Conservation (phyloP, 2,329 filamentous ascomycete species). For the Fusarium bactridioides region DNA sequence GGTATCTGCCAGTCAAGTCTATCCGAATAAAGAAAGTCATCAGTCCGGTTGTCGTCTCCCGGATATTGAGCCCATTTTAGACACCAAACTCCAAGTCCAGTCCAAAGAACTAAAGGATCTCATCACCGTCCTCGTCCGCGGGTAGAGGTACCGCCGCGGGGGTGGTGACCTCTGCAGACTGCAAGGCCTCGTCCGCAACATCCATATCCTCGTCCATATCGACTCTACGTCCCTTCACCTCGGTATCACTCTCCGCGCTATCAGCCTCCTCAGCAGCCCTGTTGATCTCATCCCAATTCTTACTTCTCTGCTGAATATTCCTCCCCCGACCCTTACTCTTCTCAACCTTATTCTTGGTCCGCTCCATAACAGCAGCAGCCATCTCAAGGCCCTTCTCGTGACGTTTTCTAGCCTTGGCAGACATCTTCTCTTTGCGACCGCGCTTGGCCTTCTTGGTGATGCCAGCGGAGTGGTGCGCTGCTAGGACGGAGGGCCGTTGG, state of each 20-base stretch:
- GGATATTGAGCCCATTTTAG: slow-evolving; percentile 35
- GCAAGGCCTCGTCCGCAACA: slow-evolving; percentile 15
- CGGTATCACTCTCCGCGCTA: background rate
- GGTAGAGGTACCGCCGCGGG: slow-evolving; percentile 14
- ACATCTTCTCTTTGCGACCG: slow-evolving; percentile 62
- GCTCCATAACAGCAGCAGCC: slow-evolving; percentile 67
- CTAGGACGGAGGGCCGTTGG: slow-evolving; percentile 71
- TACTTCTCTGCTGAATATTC: slow-evolving; percentile 57
- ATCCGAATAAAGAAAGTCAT: slow-evolving; percentile 28
- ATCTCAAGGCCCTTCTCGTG: slow-evolving; percentile 66
- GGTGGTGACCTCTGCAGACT: background rate
- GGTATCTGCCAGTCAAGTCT: slow-evolving; percentile 35
- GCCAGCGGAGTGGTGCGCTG: slow-evolving; percentile 71
- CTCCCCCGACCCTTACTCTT: slow-evolving; percentile 61
- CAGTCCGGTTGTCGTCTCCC: slow-evolving; percentile 21
- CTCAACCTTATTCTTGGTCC: slow-evolving; percentile 63
- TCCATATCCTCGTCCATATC: slow-evolving; percentile 50
- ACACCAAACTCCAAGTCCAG: slow-evolving; percentile 40
- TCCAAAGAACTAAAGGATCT: slow-evolving; percentile 42
- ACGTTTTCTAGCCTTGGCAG: slow-evolving; percentile 62
- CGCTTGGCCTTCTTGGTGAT: slow-evolving; percentile 72
- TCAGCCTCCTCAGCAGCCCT: slow-evolving; percentile 40
- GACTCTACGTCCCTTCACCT: slow-evolving; percentile 38
- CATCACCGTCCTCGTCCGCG: slow-evolving; percentile 45
- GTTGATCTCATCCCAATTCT: slow-evolving; percentile 68